phyloP scores from a whole-genome alignment of 2,329 filamentous ascomycete species.

The Claviceps purpurea region DNA sequence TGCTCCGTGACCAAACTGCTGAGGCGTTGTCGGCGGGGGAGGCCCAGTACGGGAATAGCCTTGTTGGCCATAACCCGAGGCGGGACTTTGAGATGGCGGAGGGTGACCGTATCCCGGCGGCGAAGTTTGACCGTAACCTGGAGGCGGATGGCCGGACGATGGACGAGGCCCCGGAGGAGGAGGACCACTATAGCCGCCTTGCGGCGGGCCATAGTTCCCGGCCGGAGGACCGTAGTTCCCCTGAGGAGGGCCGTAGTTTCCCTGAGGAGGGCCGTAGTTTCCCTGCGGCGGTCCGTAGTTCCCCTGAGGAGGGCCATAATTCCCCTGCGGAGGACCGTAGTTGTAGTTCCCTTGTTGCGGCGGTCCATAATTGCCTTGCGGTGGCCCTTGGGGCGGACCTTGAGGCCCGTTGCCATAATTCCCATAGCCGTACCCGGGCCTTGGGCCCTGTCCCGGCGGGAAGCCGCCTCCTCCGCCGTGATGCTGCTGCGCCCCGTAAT shows the following conservation, averaged over 20 bases:
- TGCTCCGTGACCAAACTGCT: constrained; percentile 54
- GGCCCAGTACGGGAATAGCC: constrained; percentile 29
- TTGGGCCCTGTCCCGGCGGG: constrained; percentile 11
- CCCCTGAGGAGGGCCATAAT: constrained; percentile 12
- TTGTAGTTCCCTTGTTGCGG: constrained; percentile 2
- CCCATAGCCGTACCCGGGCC: constrained; percentile 19
- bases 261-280: no score
- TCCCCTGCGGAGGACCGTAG: constrained; percentile 10
- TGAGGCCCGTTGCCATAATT: constrained; percentile 14
- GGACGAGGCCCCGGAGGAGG: constrained; percentile 12
- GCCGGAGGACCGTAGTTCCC: constrained; percentile 10
- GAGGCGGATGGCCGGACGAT: constrained; percentile 9
- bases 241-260: no score
- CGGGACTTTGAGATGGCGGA: constrained; percentile 26
- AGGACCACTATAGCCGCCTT: constrained; percentile 8
- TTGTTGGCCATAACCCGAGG: constrained; percentile 30
- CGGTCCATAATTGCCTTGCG: constrained; percentile 8
- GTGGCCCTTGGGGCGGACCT: constrained; percentile 11
- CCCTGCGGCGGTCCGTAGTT: constrained; percentile 8
- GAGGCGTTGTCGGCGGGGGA: constrained; percentile 33
- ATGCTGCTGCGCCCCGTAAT: constrained; percentile 21
- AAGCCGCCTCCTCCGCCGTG: constrained; percentile 16
- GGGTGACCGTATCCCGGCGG: constrained; percentile 9
- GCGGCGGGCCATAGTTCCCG: constrained; percentile 13
- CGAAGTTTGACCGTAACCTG: constrained; percentile 9